Conservation (phyloP, 495 filamentous ascomycete genomes). For the Neurospora sp. region DNA sequence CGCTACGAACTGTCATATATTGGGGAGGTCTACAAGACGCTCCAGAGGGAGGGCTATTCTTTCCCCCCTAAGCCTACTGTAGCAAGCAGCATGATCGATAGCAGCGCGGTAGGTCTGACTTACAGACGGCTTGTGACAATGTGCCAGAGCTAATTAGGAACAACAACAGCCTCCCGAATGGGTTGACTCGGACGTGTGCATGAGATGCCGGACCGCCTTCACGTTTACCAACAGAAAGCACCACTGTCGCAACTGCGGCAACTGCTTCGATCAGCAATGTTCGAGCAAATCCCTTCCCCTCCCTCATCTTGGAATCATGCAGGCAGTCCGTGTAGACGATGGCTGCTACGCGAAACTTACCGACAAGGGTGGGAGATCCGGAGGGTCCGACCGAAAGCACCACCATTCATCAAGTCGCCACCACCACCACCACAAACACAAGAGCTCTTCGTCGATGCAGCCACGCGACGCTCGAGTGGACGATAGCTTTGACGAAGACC, state of each 20-base stretch:
- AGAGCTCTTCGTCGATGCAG: conserved; percentile 56
- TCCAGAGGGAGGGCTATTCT: conserved; percentile 75
- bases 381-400: conserved; percentile 10
- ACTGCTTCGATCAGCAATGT: conserved; percentile 89
- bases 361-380: conserved; percentile 48
- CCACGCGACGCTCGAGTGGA: conserved; percentile 78
- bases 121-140: background rate
- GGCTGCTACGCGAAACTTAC: conserved; percentile 87
- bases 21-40: conserved; percentile 68
- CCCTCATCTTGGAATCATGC: conserved; percentile 84
- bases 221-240: conserved; percentile 98
- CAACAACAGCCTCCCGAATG: conserved; percentile 71
- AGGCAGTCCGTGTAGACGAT: conserved; percentile 92
- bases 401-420: background rate
- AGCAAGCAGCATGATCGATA: conserved; percentile 91
- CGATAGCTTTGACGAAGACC: conserved; percentile 82
- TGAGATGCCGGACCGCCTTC: conserved; percentile 91
- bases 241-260: conserved; percentile 95
- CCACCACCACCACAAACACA: conserved; percentile 25
- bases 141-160: background rate
- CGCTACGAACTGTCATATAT: conserved; percentile 77
- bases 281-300: conserved; percentile 81
- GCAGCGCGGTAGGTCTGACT: conserved; percentile 67
- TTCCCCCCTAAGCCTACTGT: conserved; percentile 86
- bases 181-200: conserved; percentile 96